Percentiles rank a stretch among this genome's conserved stretches.
Conservation (phyloP, 2,329 filamentous ascomycete species). For the Aspergillus oerlinghausenensis region DNA sequence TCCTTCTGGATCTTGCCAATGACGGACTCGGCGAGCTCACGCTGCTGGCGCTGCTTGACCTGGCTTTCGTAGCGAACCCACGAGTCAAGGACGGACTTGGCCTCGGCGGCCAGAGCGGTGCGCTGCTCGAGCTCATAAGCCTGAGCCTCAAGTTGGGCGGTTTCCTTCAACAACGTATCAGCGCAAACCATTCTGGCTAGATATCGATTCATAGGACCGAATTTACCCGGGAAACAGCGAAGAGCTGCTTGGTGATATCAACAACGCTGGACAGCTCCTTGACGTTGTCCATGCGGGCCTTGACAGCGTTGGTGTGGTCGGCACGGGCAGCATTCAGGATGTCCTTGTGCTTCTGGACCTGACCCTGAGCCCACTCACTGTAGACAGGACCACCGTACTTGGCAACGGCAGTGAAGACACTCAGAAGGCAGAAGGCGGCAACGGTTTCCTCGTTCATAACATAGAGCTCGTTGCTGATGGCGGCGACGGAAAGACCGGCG, state of each 20-base stretch:
- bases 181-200: neutral
- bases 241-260: constrained; percentile 93
- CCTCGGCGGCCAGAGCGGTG: constrained; percentile 86
- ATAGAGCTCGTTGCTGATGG: constrained; percentile 99
- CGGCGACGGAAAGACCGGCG: constrained; percentile 85
- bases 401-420: constrained; percentile 86
- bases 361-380: constrained; percentile 82
- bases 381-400: constrained; percentile 93
- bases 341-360: constrained; percentile 87
- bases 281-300: constrained; percentile 89
- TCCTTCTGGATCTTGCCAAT: constrained; percentile 99
- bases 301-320: constrained; percentile 93
- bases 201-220: neutral
- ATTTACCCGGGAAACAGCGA: constrained; percentile 92
- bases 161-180: constrained; percentile 61
- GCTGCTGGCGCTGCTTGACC: constrained; percentile 98
- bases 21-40: constrained; percentile 84
- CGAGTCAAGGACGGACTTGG: constrained; percentile 91
- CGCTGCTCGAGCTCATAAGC: constrained; percentile 96
- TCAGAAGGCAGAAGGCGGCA: constrained; percentile 85
- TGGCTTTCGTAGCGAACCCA: constrained; percentile 99
- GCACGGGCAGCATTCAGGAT: constrained; percentile 91
- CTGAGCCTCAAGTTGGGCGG: constrained; percentile 89
- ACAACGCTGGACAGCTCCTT: constrained; percentile 92
- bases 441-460: constrained; percentile 99